A percentile compares a stretch with the other conserved stretches of the same genome.
Evolutionary conservation across 768 basidiomycete species (phyloP).

Genomic region (Tremella fuciformis): DNA sequence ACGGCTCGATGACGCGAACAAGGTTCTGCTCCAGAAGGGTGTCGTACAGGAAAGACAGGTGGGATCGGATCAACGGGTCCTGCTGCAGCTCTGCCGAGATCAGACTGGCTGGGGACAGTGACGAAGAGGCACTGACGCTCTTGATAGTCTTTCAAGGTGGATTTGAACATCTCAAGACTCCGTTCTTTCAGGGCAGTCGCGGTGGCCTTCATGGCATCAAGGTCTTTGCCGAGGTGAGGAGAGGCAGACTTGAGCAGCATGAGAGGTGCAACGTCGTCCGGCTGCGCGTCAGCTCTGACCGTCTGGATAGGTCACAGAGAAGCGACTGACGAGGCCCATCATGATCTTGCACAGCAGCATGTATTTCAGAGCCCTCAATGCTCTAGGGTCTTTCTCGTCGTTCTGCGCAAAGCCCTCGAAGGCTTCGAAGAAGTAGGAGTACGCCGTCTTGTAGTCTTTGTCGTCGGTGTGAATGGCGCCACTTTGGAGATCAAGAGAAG

Average conservation of each 20-base stretch:
- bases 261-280: conserved; percentile 87
- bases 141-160: conserved; percentile 78
- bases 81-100: conserved; percentile 75
- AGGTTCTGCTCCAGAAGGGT: conserved; percentile 94
- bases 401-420: conserved; percentile 83
- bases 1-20: conserved; percentile 91
- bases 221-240: conserved; percentile 84
- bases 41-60: conserved; percentile 90
- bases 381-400: conserved; percentile 63
- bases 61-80: conserved; percentile 91
- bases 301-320: not conserved
- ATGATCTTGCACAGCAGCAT: conserved; percentile 98
- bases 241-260: conserved; percentile 80
- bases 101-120: conserved; percentile 5
- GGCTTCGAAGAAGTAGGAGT: conserved; percentile 95
- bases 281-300: conserved; percentile 55
- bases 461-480: conserved; percentile 93
- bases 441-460: conserved; percentile 94
- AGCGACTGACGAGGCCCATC: conserved; percentile 78
- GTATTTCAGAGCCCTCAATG: conserved; percentile 87
- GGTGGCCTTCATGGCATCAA: conserved; percentile 93
- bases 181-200: conserved; percentile 91
- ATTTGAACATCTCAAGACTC: conserved; percentile 84
- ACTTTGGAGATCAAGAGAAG: conserved; percentile 62
- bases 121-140: conserved; percentile 58